Conservation (phyloP, 495 filamentous ascomycete species). For the Penicillium paradoxum region DNA sequence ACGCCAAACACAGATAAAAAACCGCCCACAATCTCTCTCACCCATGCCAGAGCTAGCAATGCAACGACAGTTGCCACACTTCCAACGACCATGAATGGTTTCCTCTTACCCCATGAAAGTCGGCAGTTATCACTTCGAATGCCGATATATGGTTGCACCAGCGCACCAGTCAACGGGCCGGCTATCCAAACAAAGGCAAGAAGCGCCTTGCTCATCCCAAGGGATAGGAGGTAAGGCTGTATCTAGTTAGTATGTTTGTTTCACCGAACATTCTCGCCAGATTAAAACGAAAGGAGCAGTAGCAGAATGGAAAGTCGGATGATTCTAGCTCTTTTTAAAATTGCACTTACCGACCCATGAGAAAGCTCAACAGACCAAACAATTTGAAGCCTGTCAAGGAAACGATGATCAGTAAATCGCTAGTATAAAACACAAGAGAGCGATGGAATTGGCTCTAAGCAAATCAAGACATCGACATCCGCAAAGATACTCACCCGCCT, state of each 20-base stretch:
- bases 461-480: not conserved
- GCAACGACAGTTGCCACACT: slow-evolving; percentile 65
- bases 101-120: slow-evolving; percentile 72
- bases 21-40: slow-evolving; percentile 67
- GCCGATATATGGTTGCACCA: slow-evolving; percentile 93
- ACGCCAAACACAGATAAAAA: slow-evolving; percentile 69
- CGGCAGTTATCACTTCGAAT: slow-evolving; percentile 87
- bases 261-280: not conserved
- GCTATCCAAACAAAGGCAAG: slow-evolving; percentile 94
- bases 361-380: slow-evolving; percentile 93
- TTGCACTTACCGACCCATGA: slow-evolving; percentile 63
- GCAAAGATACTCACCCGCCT: slow-evolving; percentile 53
- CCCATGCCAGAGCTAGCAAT: slow-evolving; percentile 76
- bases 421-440: not conserved
- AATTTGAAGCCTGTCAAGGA: slow-evolving; percentile 62
- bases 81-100: slow-evolving; percentile 82
- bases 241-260: not conserved
- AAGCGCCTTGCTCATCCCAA: slow-evolving; percentile 88
- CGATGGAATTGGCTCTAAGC: not conserved
- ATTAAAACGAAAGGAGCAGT: not conserved
- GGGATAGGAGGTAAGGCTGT: slow-evolving; percentile 62
- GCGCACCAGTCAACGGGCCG: slow-evolving; percentile 74
- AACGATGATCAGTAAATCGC: not conserved
- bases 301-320: not conserved
- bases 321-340: not conserved